A percentile compares a stretch with the other conserved stretches of the same genome.
Conservation (phyloP, 257 asterid genomes). For the Paulownia fortunei region DNA sequence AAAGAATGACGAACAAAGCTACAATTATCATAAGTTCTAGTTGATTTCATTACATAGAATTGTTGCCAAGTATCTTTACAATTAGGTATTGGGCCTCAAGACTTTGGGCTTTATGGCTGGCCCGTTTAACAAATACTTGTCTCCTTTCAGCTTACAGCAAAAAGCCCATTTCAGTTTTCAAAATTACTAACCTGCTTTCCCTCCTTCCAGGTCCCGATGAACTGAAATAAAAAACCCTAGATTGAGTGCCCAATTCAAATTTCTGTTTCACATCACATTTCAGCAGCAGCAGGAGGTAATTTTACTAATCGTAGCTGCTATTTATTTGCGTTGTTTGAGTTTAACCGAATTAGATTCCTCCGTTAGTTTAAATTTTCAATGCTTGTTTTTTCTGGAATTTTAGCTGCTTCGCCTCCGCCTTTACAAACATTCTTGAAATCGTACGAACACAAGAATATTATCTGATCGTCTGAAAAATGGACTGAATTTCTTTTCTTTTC, state of each 20-base stretch:
- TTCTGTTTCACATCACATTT: slow-evolving; percentile 10
- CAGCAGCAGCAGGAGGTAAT: neutral
- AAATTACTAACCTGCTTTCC: slow-evolving; percentile 27
- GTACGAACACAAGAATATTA: neutral
- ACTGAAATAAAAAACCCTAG: slow-evolving; percentile 31
- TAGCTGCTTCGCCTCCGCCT: neutral
- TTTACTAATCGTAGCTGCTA: neutral
- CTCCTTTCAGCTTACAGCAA: neutral
- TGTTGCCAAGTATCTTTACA: too few species aligned
- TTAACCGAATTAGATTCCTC: neutral
- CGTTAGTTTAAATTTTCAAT: neutral
- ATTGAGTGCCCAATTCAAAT: slow-evolving; percentile 16
- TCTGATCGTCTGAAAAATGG: neutral
- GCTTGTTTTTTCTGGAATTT: neutral
- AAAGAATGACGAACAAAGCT: too few species aligned
- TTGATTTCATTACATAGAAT: too few species aligned
- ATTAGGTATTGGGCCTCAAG: neutral
- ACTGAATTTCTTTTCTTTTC: slow-evolving; percentile 2
- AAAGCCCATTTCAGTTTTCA: slow-evolving; percentile 28
- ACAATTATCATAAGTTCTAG: too few species aligned
- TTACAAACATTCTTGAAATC: neutral
- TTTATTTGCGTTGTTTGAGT: neutral
- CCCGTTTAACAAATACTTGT: neutral
- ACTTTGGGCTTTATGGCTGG: neutral
- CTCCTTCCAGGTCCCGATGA: slow-evolving; percentile 23